These are phyloP conservation scores for Trypethelium eluteriae DNA, from an alignment of 495 filamentous ascomycete species.

Conservation along the genomic window DNA sequence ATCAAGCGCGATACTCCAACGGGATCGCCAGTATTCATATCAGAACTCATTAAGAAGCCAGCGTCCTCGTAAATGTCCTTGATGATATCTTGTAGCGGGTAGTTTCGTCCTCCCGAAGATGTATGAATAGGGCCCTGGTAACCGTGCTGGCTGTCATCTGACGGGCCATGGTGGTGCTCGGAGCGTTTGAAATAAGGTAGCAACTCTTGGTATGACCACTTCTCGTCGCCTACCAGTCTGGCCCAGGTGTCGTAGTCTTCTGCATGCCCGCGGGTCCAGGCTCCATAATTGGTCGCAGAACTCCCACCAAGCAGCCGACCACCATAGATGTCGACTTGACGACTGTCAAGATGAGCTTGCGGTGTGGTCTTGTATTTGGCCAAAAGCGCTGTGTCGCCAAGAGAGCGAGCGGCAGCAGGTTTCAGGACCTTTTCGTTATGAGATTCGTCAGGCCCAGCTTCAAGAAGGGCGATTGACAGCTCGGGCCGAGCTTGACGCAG, in stretches of 20 bases:
- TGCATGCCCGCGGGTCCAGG: not conserved
- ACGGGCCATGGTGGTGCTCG: constrained; percentile 9
- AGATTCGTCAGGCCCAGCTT: constrained; percentile 14
- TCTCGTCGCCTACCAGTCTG: not conserved
- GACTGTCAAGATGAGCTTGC: constrained; percentile 12
- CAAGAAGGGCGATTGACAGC: constrained; percentile 17
- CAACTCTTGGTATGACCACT: constrained; percentile 12
- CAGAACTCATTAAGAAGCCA: constrained; percentile 40
- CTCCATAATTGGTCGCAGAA: constrained; percentile 14
- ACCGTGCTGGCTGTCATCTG: constrained; percentile 25
- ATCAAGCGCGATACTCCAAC: constrained; percentile 12
- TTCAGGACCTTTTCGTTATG: not conserved
- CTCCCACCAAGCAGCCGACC: constrained; percentile 5
- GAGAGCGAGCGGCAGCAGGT: not conserved
- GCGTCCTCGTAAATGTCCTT: constrained; percentile 42
- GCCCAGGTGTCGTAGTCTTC: constrained; percentile 16
- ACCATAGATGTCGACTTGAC: not conserved
- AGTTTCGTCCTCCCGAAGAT: constrained; percentile 43
- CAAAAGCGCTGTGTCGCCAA: not conserved
- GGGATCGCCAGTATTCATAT: constrained; percentile 41
- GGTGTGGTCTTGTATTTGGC: not conserved
- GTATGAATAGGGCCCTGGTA: constrained; percentile 41
- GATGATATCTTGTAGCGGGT: constrained; percentile 42
- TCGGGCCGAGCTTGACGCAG: constrained; percentile 14
- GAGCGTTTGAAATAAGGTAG: constrained; percentile 8